Evolutionary conservation across 2,329 filamentous ascomycete genomes (phyloP), one percentile per base, ranked within the genome.

Genomic region (Claviceps lovelessii): DNA sequence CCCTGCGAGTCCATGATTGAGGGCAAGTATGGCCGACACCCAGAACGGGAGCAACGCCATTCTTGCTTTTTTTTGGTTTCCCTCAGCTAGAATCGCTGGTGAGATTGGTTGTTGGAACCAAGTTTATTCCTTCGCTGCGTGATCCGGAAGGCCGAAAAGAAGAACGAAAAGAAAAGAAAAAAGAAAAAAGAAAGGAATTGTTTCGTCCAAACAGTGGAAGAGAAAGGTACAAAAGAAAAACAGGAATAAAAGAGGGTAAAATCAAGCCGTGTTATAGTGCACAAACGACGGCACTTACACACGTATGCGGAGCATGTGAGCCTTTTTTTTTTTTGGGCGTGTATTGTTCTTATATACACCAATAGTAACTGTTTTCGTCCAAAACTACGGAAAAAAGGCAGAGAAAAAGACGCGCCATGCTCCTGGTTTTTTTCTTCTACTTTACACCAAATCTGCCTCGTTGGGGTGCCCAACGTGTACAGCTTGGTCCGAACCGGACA

Each of bases 1-100:
- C 11, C 19, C 4, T 5, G 49, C 53, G 23, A 46, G 13, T 11
- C 52, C 52, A 44, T 47, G 13, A 19, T 23, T 35, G 17, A 47
- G 45, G 9, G 55, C 53, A 19, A 55, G 45, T 31, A 55, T 41
- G 29, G 55, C 53, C 5, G 37, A 33, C 17, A 29, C 41, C 53
- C 49, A 52, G n/a, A 37, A 2, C 6, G 35, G 49, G 19, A 7
- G 7, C 17, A 31, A 33, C 28, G 39, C n/a, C 49, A 55, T 55
- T 11, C 29, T 48, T 6, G 4, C 23, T 23, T 23, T 23, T 23
- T 23, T 23, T 49, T 33, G 0, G 6, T 17, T 47, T 8, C 23
- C 42, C 23, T 2, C 29, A 9, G 17, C 28, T 17, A 17, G 31
- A 11, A 49, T 17, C 8, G 46, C 29, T 15, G 9, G 17, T 3